Evolutionary conservation across 2,329 filamentous ascomycete genomes (phyloP).

Genomic region (Cercospora citrullina): DNA sequence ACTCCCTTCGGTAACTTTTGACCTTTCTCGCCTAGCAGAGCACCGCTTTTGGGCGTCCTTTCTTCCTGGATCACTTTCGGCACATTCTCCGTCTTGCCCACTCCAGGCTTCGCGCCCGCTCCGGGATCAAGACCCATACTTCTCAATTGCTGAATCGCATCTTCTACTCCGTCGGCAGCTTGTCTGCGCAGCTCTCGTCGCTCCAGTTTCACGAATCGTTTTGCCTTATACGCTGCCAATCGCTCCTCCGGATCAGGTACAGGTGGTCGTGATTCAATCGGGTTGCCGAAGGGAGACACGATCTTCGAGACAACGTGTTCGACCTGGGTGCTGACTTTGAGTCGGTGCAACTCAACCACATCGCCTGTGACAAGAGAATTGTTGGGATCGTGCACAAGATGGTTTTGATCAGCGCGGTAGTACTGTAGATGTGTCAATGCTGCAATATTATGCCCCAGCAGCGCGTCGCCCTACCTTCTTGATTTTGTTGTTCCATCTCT

Average conservation of each 20-base stretch:
- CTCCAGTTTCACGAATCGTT: slow-evolving; percentile 59
- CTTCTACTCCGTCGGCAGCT: slow-evolving; percentile 36
- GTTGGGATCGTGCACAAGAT: slow-evolving; percentile 77
- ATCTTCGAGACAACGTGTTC: slow-evolving; percentile 74
- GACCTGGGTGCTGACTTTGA: slow-evolving; percentile 65
- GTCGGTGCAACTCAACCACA: slow-evolving; percentile 70
- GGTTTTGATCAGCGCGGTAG: slow-evolving; percentile 64
- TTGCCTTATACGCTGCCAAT: slow-evolving; percentile 55
- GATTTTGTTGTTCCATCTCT: slow-evolving; percentile 70
- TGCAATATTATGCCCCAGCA: neutral
- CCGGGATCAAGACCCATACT: slow-evolving; percentile 35
- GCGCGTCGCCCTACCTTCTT: slow-evolving; percentile 61
- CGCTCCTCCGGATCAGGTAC: slow-evolving; percentile 66
- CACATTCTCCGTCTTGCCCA: slow-evolving; percentile 32
- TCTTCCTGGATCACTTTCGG: slow-evolving; percentile 29
- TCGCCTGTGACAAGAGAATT: slow-evolving; percentile 72
- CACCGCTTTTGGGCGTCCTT: slow-evolving; percentile 26
- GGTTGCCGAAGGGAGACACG: slow-evolving; percentile 67
- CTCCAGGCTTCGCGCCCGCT: slow-evolving; percentile 32
- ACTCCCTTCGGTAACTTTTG: slow-evolving; percentile 38
- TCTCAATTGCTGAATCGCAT: slow-evolving; percentile 33
- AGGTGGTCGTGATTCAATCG: slow-evolving; percentile 63
- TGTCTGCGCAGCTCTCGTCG: slow-evolving; percentile 32
- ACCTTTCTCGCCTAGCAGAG: slow-evolving; percentile 34
- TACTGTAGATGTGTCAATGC: slow-evolving; percentile 46